Conservation (phyloP, 805 yeast species). For the Candida adriatica region DNA sequence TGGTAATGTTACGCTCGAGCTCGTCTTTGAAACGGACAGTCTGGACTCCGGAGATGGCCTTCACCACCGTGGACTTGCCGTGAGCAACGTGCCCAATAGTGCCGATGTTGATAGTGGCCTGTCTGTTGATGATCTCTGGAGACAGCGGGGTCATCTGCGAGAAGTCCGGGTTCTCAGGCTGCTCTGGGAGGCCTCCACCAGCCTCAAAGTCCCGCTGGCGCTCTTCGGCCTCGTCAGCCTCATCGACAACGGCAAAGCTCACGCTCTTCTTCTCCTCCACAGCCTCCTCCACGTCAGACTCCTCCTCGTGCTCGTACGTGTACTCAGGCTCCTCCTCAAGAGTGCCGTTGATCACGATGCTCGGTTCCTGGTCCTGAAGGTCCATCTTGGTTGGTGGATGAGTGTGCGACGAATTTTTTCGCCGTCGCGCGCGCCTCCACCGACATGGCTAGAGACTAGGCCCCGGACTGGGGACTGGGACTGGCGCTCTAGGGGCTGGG, state of each 20-base stretch:
- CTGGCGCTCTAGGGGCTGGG: too few relatives aligned
- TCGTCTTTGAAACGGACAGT: constrained; percentile 99
- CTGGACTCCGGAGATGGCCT: constrained; percentile 97
- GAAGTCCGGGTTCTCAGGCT: constrained; percentile 86
- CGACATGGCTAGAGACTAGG: too few relatives aligned
- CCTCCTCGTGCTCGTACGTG: constrained; percentile 32
- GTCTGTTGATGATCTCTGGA: constrained; percentile 95
- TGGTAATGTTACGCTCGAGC: constrained; percentile 97
- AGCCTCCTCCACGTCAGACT: constrained; percentile 33
- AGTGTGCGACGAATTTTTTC: too few relatives aligned
- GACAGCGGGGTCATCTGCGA: constrained; percentile 75
- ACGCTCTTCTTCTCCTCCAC: constrained; percentile 61
- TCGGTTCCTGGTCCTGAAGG: constrained; percentile 80
- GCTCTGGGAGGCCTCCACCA: constrained; percentile 98
- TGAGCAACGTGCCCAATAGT: constrained; percentile 96
- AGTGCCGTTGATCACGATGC: constrained; percentile 68
- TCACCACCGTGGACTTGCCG: constrained; percentile 89
- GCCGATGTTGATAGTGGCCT: constrained; percentile 98
- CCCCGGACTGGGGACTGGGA: too few relatives aligned
- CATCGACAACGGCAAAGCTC: constrained; percentile 68
- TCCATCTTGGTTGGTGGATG: too few relatives aligned
- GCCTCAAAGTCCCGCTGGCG: constrained; percentile 86
- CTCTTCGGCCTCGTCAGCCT: constrained; percentile 68
- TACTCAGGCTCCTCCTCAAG: constrained; percentile 31
- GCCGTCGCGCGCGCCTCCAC: too few relatives aligned